These are phyloP conservation scores for Mimosa bimucronata DNA, from an alignment of 306 rosid genomes.

Conservation along the genomic window DNA sequence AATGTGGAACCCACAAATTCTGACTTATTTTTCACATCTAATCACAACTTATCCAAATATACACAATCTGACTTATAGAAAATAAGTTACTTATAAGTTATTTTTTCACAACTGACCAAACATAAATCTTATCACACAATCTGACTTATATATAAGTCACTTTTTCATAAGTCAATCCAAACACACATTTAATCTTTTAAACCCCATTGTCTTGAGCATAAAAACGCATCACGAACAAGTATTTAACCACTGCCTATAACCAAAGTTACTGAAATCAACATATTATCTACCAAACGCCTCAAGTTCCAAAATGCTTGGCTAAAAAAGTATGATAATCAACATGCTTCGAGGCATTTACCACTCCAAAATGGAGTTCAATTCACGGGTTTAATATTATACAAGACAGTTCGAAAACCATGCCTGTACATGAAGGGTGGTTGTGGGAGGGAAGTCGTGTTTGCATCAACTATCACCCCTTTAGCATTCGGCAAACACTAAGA, in stretches of 20 bases:
- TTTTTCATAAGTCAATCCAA: too few relatives aligned
- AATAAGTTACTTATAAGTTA: too few relatives aligned
- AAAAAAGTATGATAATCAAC: neutral
- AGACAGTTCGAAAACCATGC: neutral
- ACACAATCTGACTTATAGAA: too few relatives aligned
- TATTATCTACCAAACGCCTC: neutral
- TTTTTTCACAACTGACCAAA: too few relatives aligned
- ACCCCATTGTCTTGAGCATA: neutral
- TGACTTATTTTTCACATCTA: too few relatives aligned
- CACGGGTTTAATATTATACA: neutral
- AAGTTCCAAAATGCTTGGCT: neutral
- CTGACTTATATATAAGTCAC: too few relatives aligned
- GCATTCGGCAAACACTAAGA: slow-evolving; percentile 30
- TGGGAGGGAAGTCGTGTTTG: slow-evolving; percentile 13
- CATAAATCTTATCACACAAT: too few relatives aligned
- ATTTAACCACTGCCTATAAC: neutral
- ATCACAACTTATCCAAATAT: too few relatives aligned
- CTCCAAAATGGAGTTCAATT: neutral
- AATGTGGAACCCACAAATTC: too few relatives aligned
- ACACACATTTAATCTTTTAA: too few relatives aligned
- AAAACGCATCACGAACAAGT: neutral
- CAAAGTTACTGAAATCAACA: neutral
- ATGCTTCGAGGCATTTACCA: neutral
- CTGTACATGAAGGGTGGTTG: neutral
- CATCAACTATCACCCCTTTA: slow-evolving; percentile 27